Percentiles rank a stretch among this genome's conserved stretches.
These are phyloP conservation scores for Pleurotus ostreatus DNA, from an alignment of 768 basidiomycete species.

Conservation along the genomic window DNA sequence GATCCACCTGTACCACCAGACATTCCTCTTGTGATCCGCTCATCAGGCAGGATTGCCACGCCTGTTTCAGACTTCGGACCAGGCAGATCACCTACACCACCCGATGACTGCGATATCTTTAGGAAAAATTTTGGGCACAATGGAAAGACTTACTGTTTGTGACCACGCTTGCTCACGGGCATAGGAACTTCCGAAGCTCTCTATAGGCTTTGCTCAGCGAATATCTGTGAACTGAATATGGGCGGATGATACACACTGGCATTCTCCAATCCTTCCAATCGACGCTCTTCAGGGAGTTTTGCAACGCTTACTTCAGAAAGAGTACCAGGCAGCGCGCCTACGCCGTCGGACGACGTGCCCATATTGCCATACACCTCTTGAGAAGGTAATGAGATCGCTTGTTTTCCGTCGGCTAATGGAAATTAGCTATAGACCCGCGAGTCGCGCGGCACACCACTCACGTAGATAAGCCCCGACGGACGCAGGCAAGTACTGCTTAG, in stretches of 20 bases:
- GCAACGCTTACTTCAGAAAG: slow-evolving; percentile 42
- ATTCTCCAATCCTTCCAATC: slow-evolving; percentile 2
- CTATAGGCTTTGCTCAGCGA: too few species aligned
- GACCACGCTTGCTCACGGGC: too few species aligned
- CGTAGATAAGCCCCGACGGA: slow-evolving; percentile 12
- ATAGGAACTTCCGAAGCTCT: too few species aligned
- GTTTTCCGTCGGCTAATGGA: neutral
- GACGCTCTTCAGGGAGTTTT: slow-evolving; percentile 43
- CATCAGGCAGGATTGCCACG: slow-evolving; percentile 47
- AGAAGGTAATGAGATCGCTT: slow-evolving; percentile 2
- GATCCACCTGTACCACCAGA: slow-evolving; percentile 30
- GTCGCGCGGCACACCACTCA: neutral
- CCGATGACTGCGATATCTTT: neutral
- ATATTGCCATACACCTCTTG: slow-evolving; percentile 3
- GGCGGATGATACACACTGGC: neutral
- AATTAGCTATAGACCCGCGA: neutral
- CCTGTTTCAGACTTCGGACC: slow-evolving; percentile 39
- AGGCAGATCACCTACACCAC: slow-evolving; percentile 13
- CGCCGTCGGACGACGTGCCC: slow-evolving; percentile 27
- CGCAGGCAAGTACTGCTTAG: slow-evolving; percentile 16
- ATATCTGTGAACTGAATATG: too few species aligned
- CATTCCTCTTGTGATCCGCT: slow-evolving; percentile 19
- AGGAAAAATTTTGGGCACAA: too few species aligned
- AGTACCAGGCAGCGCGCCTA: slow-evolving; percentile 47
- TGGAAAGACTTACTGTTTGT: too few species aligned